Evolutionary conservation across 768 basidiomycete genomes (phyloP).

Genomic region (Lactarius psammicola): DNA sequence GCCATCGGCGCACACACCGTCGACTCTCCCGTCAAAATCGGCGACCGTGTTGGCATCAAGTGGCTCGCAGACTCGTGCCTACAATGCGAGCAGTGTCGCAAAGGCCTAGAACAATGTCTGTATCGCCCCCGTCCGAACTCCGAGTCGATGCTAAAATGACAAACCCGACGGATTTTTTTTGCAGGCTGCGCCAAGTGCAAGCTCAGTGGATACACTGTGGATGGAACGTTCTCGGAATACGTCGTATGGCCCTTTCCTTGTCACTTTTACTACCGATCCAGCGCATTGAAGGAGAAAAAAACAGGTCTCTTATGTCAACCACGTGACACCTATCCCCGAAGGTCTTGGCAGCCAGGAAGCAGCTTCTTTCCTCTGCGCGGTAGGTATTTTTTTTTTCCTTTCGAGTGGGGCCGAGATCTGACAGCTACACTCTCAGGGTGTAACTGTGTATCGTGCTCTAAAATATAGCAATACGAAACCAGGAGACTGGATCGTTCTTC

Average conservation of each 20-base stretch:
- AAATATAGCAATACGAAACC: constrained; percentile 64
- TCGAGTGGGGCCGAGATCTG: neutral
- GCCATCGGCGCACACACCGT: constrained; percentile 70
- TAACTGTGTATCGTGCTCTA: constrained; percentile 85
- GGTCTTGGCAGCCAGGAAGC: constrained; percentile 61
- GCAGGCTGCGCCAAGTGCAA: constrained; percentile 59
- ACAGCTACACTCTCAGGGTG: constrained; percentile 46
- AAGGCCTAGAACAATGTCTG: constrained; percentile 73
- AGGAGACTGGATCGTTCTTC: constrained; percentile 75
- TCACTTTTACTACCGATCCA: neutral
- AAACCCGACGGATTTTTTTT: neutral
- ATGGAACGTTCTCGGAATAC: constrained; percentile 77
- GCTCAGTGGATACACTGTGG: constrained; percentile 67
- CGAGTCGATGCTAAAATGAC: constrained; percentile 4
- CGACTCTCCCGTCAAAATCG: constrained; percentile 62
- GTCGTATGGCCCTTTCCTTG: constrained; percentile 37
- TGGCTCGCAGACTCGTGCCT: constrained; percentile 75
- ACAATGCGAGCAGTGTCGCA: constrained; percentile 72
- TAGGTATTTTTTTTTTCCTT: constrained; percentile 38
- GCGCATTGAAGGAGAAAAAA: neutral
- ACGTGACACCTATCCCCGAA: constrained; percentile 80
- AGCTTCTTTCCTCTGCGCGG: constrained; percentile 76
- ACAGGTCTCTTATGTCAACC: constrained; percentile 64
- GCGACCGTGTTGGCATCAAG: constrained; percentile 82
- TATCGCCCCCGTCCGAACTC: constrained; percentile 10